A percentile compares a stretch with the other conserved stretches of the same genome.
Conservation (phyloP, 2,329 filamentous ascomycete species). For the Allantophomopsis lycopodina region DNA sequence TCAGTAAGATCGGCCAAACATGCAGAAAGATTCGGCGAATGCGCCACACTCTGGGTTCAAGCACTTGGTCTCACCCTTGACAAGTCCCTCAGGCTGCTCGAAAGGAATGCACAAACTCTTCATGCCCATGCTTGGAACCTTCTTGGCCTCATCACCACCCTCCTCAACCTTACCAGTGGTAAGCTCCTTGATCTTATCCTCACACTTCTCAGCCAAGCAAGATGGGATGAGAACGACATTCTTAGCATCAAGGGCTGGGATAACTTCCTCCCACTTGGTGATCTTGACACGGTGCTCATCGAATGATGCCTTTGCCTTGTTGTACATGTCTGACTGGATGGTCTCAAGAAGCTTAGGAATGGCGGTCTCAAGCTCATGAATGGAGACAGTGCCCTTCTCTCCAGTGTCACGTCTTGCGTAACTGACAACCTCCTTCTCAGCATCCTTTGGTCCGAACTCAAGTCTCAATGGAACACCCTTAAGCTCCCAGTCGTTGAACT, state of each 20-base stretch:
- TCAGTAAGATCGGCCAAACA: conserved; percentile 63
- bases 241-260: conserved; percentile 80
- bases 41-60: conserved; percentile 74
- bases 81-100: conserved; percentile 71
- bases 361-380: conserved; percentile 58
- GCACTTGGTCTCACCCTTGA: conserved; percentile 77
- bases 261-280: conserved; percentile 81
- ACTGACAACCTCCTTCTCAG: conserved; percentile 71
- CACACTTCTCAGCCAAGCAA: conserved; percentile 70
- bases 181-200: conserved; percentile 89
- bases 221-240: conserved; percentile 88
- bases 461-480: conserved; percentile 89
- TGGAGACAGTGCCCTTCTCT: conserved; percentile 68
- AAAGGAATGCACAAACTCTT: conserved; percentile 71
- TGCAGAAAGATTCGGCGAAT: conserved; percentile 73
- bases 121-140: conserved; percentile 61
- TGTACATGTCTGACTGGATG: conserved; percentile 75
- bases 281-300: conserved; percentile 67
- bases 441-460: conserved; percentile 93
- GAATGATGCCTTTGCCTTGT: conserved; percentile 63
- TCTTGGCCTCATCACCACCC: conserved; percentile 21
- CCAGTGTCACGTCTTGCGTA: conserved; percentile 78
- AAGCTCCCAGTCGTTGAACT: conserved; percentile 98
- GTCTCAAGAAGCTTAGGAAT: conserved; percentile 74
- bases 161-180: conserved; percentile 63